Percentiles rank a stretch among this genome's conserved stretches.
These are phyloP conservation scores for Onygenales sp. DNA, from an alignment of 2,329 filamentous ascomycete genomes.

Conservation along the genomic window DNA sequence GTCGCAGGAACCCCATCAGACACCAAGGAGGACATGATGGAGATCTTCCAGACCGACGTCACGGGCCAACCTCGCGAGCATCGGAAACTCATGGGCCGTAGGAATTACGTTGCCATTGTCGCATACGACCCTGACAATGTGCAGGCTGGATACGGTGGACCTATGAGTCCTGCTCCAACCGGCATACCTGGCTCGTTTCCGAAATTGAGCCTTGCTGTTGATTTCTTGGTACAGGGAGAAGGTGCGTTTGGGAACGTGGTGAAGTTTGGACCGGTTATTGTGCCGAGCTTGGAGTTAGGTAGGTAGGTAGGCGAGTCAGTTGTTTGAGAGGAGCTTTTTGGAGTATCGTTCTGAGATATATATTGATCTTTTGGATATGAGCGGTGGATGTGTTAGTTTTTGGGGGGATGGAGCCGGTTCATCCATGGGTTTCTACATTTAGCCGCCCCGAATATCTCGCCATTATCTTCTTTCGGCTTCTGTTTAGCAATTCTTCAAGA, in stretches of 20 bases:
- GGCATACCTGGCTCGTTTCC: constrained; percentile 29
- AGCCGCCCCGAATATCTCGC: no score
- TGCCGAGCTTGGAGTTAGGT: constrained; percentile 74
- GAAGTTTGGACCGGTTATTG: constrained; percentile 94
- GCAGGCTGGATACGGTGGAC: constrained; percentile 34
- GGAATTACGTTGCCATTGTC: constrained; percentile 91
- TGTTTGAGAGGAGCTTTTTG: not conserved
- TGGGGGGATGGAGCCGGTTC: no score
- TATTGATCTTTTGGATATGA: no score
- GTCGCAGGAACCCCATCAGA: constrained; percentile 62
- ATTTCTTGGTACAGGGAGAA: constrained; percentile 95
- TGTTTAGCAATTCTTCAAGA: no score
- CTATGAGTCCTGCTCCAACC: constrained; percentile 22
- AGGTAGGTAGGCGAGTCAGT: constrained; percentile 9
- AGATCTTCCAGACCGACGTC: constrained; percentile 93
- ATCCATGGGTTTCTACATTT: no score
- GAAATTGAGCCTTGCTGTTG: constrained; percentile 79
- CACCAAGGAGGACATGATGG: constrained; percentile 99
- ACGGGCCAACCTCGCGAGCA: constrained; percentile 73
- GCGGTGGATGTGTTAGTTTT: no score
- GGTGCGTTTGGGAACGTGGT: constrained; percentile 70
- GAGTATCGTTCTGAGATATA: no score
- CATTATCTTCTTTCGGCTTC: no score
- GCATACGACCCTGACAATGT: constrained; percentile 82
- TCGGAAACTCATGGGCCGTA: constrained; percentile 83